Base-by-base conservation (phyloP, 495 filamentous ascomycete genomes). In the Aspergillus panamensis region DNA sequence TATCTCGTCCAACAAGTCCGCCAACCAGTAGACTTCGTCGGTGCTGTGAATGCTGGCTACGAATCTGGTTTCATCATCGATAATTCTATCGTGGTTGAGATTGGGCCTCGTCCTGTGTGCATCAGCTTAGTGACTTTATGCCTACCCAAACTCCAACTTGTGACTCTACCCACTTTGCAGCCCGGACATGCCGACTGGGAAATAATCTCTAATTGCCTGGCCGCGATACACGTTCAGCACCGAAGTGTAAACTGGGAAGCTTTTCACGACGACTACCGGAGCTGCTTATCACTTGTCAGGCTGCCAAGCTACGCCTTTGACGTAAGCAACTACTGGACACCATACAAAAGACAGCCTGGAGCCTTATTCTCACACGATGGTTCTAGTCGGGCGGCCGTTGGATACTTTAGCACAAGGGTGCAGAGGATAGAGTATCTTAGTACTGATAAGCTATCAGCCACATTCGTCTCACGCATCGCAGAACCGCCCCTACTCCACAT, bases 1-100 rank as follows among this genome's bases (percentile, higher is more conserved):
- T 77, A 78, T 54, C 29, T 78, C 0, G 31, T 59, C 14, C 62
- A 61, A 2, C 64, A 69, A 3, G 47, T 64, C 4, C 61, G 75
- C 0, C 65, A 71, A 17, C 14, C 70, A 0, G 74, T 78, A 0
- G 40, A 66, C n/a, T 76, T 77, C 21, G 6, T 58, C 0, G 51
- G 21, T 4, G 72, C 74, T 3, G 20, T 78, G 13, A 14, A 21
- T 35, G 30, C 25, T 8, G 48, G 53, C 53, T 14, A 55, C 6
- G 16, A n/a, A 19, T 43, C 44, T 21, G 53, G 43, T 7, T 16
- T 55, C 5, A 35, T 55, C 30, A n/a, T 8, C 0, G 42, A 55
- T 13, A 17, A 14, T 10, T 35, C 53, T 0, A 21, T 39, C 31
- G 42, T 33, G 9, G 30, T 48, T 14, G 53, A 55, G 53, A 48